Evolutionary conservation across 2,329 filamentous ascomycete species (phyloP).

Genomic region (Volutella citrinella): DNA sequence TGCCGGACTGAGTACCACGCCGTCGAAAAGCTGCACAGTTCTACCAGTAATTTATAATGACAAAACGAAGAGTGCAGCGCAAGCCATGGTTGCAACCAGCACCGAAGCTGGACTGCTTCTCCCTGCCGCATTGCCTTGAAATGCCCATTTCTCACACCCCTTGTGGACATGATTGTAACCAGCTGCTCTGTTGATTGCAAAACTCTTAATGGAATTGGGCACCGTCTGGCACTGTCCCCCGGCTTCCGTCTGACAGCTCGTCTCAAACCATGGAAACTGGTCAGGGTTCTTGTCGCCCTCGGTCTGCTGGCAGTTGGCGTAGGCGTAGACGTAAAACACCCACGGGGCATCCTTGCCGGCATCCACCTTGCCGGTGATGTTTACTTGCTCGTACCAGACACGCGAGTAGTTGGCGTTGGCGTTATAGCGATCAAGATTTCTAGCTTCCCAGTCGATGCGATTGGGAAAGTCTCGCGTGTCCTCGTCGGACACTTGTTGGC

Average conservation of each 20-base stretch:
- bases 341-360: slow-evolving; percentile 10
- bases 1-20: too few relatives aligned
- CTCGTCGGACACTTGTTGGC: neutral
- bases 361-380: slow-evolving; percentile 1
- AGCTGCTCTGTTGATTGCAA: slow-evolving; percentile 3
- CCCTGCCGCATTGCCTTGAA: slow-evolving; percentile 1
- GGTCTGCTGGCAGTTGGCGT: slow-evolving; percentile 8
- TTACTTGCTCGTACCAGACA: slow-evolving; percentile 13
- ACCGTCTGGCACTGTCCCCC: slow-evolving; percentile 7
- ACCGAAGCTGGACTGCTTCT: too few relatives aligned
- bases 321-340: slow-evolving; percentile 13
- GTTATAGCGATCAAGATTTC: slow-evolving; percentile 11
- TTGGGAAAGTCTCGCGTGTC: slow-evolving; percentile 1
- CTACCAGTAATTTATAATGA: too few relatives aligned
- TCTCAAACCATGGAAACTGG: slow-evolving; percentile 10
- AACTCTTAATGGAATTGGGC: slow-evolving; percentile 16
- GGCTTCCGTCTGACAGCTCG: slow-evolving; percentile 9
- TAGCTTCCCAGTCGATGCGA: slow-evolving; percentile 13
- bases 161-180: slow-evolving; percentile 1
- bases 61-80: too few relatives aligned
- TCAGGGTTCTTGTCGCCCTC: slow-evolving; percentile 8
- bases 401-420: slow-evolving; percentile 13
- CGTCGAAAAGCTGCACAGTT: too few relatives aligned
- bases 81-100: too few relatives aligned
- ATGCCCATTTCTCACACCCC: slow-evolving; percentile 3